These are phyloP conservation scores for Gryganskiella cystojenkinii DNA, from an alignment of 192 early-diverging fungal species.

Conservation along the genomic window DNA sequence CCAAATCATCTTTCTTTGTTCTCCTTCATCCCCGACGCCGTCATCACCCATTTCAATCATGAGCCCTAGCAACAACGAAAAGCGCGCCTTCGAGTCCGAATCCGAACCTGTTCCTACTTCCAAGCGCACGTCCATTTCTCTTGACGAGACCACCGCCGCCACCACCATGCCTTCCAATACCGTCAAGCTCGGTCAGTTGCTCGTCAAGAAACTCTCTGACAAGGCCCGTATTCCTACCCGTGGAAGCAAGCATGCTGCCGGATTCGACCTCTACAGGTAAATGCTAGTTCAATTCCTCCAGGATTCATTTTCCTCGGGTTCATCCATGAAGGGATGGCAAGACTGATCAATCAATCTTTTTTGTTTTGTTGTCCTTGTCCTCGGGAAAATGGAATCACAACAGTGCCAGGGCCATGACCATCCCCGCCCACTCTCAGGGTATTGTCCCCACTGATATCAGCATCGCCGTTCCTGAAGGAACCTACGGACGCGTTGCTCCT, in stretches of 20 bases:
- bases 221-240: constrained; percentile 83
- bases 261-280: constrained; percentile 92
- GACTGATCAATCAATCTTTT: background rate
- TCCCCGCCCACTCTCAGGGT: constrained; percentile 82
- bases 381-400: too few relatives aligned
- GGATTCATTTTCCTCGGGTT: background rate
- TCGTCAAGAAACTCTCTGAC: constrained; percentile 76
- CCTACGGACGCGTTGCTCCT: constrained; percentile 96
- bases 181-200: constrained; percentile 55
- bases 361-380: background rate
- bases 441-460: constrained; percentile 90
- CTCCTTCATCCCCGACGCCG: background rate
- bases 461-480: constrained; percentile 85
- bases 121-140: background rate
- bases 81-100: constrained; percentile 23
- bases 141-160: background rate
- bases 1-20: background rate
- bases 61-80: constrained; percentile 22
- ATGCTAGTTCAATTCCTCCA: background rate
- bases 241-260: constrained; percentile 86
- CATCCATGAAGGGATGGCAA: background rate
- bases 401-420: constrained; percentile 67
- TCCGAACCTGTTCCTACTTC: background rate
- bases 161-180: background rate
- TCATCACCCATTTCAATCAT: constrained; percentile 3